These are phyloP conservation scores for Earliella scabrosa DNA, from an alignment of 1,284 basidiomycete genomes.

Conservation along the genomic window DNA sequence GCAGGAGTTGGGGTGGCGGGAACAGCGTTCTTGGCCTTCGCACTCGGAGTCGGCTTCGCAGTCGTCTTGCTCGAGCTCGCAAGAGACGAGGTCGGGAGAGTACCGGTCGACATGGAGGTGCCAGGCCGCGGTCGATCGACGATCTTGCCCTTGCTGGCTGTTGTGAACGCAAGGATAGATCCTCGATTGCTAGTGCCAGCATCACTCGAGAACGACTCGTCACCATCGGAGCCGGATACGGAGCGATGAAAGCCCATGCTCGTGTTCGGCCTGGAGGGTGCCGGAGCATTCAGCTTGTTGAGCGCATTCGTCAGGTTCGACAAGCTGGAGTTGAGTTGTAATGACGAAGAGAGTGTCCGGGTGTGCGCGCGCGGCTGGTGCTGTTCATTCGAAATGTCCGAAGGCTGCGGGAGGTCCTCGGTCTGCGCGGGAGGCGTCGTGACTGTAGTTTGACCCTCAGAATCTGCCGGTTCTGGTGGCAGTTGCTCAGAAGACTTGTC, in stretches of 20 bases:
- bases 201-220: conserved; percentile 21
- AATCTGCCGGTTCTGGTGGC: background rate
- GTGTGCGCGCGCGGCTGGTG: background rate
- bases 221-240: conserved; percentile 19
- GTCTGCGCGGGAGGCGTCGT: background rate
- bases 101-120: conserved; percentile 1
- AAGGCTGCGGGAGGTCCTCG: background rate
- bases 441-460: too few relatives aligned
- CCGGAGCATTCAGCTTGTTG: conserved; percentile 62
- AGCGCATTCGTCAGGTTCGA: conserved; percentile 61
- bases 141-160: conserved; percentile 4
- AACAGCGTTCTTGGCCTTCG: too few relatives aligned
- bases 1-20: background rate
- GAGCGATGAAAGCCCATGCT: conserved; percentile 63
- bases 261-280: conserved; percentile 64
- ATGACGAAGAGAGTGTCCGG: background rate
- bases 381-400: background rate
- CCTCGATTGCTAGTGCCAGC: background rate
- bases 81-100: conserved; percentile 1
- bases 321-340: conserved; percentile 28
- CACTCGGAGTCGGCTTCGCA: too few relatives aligned
- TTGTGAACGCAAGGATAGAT: background rate
- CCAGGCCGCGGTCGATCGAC: background rate
- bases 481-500: too few relatives aligned
- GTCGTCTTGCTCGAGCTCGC: background rate